Evolutionary conservation across 306 rosid genomes (phyloP), one percentile per base, ranked within the genome.

Genomic region (Dryas drummondii): DNA sequence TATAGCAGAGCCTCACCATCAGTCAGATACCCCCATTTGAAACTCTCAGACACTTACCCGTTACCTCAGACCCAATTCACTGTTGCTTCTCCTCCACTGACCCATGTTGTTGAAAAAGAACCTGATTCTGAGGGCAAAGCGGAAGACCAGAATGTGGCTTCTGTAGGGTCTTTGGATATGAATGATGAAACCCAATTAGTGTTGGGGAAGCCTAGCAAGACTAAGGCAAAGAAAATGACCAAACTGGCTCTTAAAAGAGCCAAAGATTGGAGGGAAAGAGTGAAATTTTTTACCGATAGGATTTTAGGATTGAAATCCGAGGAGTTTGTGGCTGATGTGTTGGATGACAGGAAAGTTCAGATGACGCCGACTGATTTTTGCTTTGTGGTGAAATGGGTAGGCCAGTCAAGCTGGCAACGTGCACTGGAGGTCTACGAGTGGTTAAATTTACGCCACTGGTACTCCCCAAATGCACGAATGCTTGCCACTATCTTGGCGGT

Each of bases 1-100:
- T 94, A 94, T 50, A 86, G 86, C 72, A 86, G 98, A 94, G 98
- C 97, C 19, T 91, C 97, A 12, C 96, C 98, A 65, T 91, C 96
- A 15, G 78, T 90, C 65, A 82, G 97, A 82, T 90, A 91, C 89
- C 98, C 98, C 60, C 71, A 88, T 68, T 73, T 89, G 26, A 90
- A 87, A 22, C 86, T 91, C 81, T 54, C 88, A 12, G 87, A 91
- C 22, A 48, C 70, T 46, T 84, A 81, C 80, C 87, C 87, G 5
- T 77, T 49, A 5, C 66, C 84, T 11, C 77, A 40, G 4, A 83
- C 88, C 83, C 88, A 83, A 0, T 76, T 80, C 12, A 41, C 83
- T 0, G 74, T 54, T 68, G 42, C 81, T 14, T 56, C 83, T 49
- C 83, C 76, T 69, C 9, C 55, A 26, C 74, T 0, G 53, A 42